Conservation (phyloP, 1,284 basidiomycete genomes). For the Trametes hirsuta region DNA sequence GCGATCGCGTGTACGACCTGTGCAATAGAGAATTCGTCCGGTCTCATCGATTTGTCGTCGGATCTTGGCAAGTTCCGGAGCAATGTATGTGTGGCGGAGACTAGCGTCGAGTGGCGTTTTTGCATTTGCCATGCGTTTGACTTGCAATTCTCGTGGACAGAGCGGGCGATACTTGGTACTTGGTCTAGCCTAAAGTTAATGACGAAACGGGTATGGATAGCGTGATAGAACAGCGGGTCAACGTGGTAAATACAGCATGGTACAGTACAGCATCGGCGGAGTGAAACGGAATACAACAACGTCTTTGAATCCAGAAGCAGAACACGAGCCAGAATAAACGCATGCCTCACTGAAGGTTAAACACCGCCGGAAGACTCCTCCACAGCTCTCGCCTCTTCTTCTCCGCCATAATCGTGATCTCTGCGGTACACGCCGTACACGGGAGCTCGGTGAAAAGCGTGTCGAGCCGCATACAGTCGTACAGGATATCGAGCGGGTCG, state of each 20-base stretch:
- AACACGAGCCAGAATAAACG: background rate
- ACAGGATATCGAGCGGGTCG: slow-evolving; percentile 37
- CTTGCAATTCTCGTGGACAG: too few species aligned
- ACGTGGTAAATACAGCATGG: background rate
- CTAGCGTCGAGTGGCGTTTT: too few species aligned
- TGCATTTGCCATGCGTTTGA: too few species aligned
- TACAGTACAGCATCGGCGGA: background rate
- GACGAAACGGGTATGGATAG: background rate
- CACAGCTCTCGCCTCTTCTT: slow-evolving; percentile 37
- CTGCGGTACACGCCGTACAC: slow-evolving; percentile 32
- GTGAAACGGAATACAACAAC: background rate
- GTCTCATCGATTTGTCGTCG: too few species aligned
- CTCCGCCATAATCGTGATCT: slow-evolving; percentile 34
- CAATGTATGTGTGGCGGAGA: too few species aligned
- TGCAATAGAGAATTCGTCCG: too few species aligned
- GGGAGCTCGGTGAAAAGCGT: slow-evolving; percentile 35
- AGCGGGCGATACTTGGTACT: too few species aligned
- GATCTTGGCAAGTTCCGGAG: too few species aligned
- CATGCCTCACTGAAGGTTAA: slow-evolving; percentile 31
- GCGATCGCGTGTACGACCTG: too few species aligned
- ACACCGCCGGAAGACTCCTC: slow-evolving; percentile 36
- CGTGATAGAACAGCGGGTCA: background rate
- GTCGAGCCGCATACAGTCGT: slow-evolving; percentile 35
- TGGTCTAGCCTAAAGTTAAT: too few species aligned
- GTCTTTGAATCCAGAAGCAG: background rate